phyloP scores from a whole-genome alignment of 139 green algal species.

The Auxenochlorella pyrenoidosa region DNA sequence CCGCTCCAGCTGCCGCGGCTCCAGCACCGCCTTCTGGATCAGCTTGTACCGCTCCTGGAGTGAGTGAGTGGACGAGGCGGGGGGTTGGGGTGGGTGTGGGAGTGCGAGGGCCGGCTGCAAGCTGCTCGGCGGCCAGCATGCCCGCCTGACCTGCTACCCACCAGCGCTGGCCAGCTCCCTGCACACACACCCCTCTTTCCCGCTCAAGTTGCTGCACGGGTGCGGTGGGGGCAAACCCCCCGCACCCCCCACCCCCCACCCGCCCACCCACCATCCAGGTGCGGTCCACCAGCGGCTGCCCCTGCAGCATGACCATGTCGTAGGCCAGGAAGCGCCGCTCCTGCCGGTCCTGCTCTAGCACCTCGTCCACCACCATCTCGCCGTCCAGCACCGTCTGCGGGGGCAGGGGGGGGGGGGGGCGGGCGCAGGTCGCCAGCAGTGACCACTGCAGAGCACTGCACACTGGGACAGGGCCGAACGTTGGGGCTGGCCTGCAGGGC shows the following conservation, averaged over 20 bases:
- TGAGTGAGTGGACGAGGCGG: neutral
- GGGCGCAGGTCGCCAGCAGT: neutral
- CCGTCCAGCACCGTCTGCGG: slow-evolving; percentile 91
- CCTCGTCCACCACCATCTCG: slow-evolving; percentile 96
- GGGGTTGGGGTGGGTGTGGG: too few relatives aligned
- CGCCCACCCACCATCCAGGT: slow-evolving; percentile 67
- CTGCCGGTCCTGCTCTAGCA: slow-evolving; percentile 51
- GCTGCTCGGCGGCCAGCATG: too few relatives aligned
- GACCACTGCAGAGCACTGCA: too few relatives aligned
- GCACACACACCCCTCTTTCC: too few relatives aligned
- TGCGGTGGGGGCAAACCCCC: too few relatives aligned
- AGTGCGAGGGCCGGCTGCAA: too few relatives aligned
- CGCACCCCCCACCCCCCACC: too few relatives aligned
- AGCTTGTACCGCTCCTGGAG: slow-evolving; percentile 58
- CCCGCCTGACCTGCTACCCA: too few relatives aligned
- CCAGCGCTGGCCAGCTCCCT: too few relatives aligned
- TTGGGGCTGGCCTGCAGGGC: too few relatives aligned
- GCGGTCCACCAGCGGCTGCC: slow-evolving; percentile 50
- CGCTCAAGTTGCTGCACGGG: too few relatives aligned
- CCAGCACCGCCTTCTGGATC: slow-evolving; percentile 60
- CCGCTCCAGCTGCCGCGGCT: slow-evolving; percentile 63
- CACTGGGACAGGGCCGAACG: too few relatives aligned
- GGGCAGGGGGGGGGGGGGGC: neutral
- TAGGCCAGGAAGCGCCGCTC: slow-evolving; percentile 87
- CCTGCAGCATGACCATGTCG: slow-evolving; percentile 85